Evolutionary conservation across 148 eudicot genomes (phyloP).

Genomic region (Oxyria digyna): DNA sequence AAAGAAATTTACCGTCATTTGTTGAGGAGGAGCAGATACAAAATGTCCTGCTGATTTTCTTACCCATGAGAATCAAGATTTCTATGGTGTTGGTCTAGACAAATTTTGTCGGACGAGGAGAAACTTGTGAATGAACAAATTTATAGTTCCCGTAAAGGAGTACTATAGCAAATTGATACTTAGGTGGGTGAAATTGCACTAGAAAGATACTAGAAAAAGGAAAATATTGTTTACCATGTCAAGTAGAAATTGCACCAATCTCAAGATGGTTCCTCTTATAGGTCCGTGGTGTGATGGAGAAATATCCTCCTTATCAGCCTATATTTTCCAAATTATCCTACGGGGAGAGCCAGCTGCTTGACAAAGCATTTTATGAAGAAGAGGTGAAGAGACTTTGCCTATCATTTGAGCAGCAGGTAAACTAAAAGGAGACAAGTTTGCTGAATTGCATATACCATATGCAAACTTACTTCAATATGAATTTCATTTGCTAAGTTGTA

Average conservation of each 20-base stretch:
- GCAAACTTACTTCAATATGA: not conserved
- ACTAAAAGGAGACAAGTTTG: not conserved
- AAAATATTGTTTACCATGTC: not conserved
- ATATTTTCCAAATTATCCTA: slow-evolving; percentile 71
- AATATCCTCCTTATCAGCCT: slow-evolving; percentile 79
- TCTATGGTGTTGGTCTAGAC: not conserved
- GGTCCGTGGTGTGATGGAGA: slow-evolving; percentile 94
- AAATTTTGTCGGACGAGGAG: not conserved
- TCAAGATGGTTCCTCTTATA: slow-evolving; percentile 11
- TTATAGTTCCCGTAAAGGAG: not conserved
- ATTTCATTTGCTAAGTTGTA: too few relatives aligned
- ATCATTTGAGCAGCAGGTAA: slow-evolving; percentile 88
- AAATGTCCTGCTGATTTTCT: not conserved
- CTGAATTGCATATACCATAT: not conserved
- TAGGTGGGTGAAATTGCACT: not conserved
- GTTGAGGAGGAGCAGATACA: not conserved
- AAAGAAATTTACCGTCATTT: not conserved
- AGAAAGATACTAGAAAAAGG: not conserved
- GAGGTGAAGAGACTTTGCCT: slow-evolving; percentile 92
- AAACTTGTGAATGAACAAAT: not conserved
- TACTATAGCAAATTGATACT: not conserved
- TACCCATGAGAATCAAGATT: not conserved
- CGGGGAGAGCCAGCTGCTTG: slow-evolving; percentile 94
- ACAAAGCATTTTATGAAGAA: slow-evolving; percentile 96
- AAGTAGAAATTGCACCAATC: not conserved